A percentile compares a stretch with the other conserved stretches of the same genome.
Conservation (phyloP, 2,329 filamentous ascomycete species). For the Botrytis pseudocinerea region DNA sequence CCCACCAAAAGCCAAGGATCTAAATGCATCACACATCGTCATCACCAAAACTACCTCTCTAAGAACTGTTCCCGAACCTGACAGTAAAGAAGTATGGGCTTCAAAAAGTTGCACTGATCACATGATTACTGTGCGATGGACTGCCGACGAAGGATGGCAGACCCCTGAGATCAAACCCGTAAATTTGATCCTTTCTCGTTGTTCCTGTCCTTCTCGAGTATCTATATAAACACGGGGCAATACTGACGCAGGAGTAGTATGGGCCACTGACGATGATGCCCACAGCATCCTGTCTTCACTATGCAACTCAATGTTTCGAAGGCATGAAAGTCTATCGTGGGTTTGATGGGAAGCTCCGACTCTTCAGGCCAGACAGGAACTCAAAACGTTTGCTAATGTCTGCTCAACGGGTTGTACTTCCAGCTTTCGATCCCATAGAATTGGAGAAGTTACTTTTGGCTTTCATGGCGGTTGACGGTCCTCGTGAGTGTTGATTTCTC, state of each 20-base stretch:
- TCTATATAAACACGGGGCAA: no score
- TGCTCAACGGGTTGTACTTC: slow-evolving; percentile 69
- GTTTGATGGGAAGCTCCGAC: slow-evolving; percentile 37
- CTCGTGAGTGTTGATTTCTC: slow-evolving; percentile 37
- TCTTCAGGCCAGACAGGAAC: slow-evolving; percentile 46
- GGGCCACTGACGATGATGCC: slow-evolving; percentile 24
- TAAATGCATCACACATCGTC: slow-evolving; percentile 60
- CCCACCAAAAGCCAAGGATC: slow-evolving; percentile 29
- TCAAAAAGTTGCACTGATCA: slow-evolving; percentile 67
- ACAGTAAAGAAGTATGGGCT: slow-evolving; percentile 26
- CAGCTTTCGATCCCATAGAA: slow-evolving; percentile 69
- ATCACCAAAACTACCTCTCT: slow-evolving; percentile 51
- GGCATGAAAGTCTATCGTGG: slow-evolving; percentile 76
- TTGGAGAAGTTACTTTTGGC: slow-evolving; percentile 71
- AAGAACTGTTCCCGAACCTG: slow-evolving; percentile 47
- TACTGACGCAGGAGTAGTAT: neutral
- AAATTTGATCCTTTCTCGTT: slow-evolving; percentile 48
- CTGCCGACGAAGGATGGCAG: slow-evolving; percentile 64
- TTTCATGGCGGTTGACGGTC: slow-evolving; percentile 71
- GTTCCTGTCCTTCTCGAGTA: neutral
- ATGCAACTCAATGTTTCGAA: slow-evolving; percentile 29
- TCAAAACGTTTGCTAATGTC: slow-evolving; percentile 52
- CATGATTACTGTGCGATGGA: slow-evolving; percentile 73
- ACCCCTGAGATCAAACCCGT: slow-evolving; percentile 70
- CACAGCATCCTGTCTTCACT: slow-evolving; percentile 27